Evolutionary conservation across 257 asterid species (phyloP), one percentile per base, ranked within the genome.

Genomic region (Salvia rosmarinus): DNA sequence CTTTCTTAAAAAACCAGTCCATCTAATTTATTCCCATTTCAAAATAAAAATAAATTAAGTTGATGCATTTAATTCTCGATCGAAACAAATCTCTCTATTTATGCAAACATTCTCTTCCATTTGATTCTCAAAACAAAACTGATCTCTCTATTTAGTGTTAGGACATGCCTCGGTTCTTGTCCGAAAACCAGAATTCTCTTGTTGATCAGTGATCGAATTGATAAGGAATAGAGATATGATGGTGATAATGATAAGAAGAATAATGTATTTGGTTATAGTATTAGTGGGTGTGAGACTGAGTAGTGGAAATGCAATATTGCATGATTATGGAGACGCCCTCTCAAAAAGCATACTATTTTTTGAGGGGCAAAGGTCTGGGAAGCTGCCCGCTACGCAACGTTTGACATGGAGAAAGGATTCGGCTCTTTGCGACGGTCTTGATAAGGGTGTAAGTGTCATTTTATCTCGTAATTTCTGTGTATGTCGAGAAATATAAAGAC

Each of bases 331-430:
- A 12, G 86, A 84, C 14, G 86, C 86, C 12, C 57, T 84, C 37
- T 67, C 86, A 12, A 84, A 84, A 28, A 70, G 82, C 70, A 74
- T 81, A 7, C 28, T 84, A 3, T 84, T 84, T 64, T 81, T 81
- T 13, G 84, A 84, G 60, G 86, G 84, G n/a, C 88, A 84, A 71
- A 63, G 88, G 74, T 84, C 86, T 0, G 86, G 88, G 5, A 76
- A 79, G 25, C 74, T 84, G 43, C 86, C 88, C 11, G 30, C 70
- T 0, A 75, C 82, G 39, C 85, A 84, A 66, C 79, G 85, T 13
- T 44, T 81, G 44, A 32, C 79, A 0, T 81, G 88, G 85, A 49
- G 88, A 39, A 78, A 79, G 47, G 80, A 81, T 13, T 84, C 88
- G 6, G 85, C 77, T 17, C 72, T 84, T 1, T 19, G 0, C 4